Percentiles rank a stretch among this genome's conserved stretches.
Conservation (phyloP, 306 rosid genomes). For the Citrullus amarus region DNA sequence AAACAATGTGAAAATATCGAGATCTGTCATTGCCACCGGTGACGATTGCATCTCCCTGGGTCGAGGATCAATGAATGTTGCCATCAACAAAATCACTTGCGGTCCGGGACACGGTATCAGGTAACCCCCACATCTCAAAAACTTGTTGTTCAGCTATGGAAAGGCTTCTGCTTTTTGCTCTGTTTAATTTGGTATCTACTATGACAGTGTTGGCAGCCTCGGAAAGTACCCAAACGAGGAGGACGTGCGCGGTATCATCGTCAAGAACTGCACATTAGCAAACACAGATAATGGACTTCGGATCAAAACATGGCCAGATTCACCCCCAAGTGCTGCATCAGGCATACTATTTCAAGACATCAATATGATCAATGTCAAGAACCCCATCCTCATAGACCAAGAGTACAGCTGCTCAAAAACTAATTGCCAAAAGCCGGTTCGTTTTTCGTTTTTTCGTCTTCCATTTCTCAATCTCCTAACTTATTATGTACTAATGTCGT, state of each 20-base stretch:
- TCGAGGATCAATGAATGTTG: conserved; percentile 6
- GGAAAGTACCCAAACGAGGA: conserved; percentile 22
- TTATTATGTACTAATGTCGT: background rate
- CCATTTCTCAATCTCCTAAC: background rate
- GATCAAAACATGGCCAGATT: conserved; percentile 38
- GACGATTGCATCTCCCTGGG: conserved; percentile 33
- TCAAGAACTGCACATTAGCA: conserved; percentile 21
- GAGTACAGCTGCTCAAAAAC: conserved; percentile 21
- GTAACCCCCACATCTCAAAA: background rate
- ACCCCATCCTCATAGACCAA: conserved; percentile 41
- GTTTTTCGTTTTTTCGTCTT: background rate
- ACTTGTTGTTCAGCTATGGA: too few species aligned
- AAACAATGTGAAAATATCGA: conserved; percentile 25
- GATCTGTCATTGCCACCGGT: conserved; percentile 26
- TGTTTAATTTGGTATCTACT: background rate
- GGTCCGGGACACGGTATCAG: conserved; percentile 22
- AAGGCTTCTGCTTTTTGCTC: background rate
- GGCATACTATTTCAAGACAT: conserved; percentile 25
- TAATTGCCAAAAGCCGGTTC: conserved; percentile 6
- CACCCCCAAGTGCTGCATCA: conserved; percentile 11
- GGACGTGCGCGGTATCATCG: conserved; percentile 9
- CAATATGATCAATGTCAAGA: conserved; percentile 19
- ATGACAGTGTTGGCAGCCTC: conserved; percentile 13
- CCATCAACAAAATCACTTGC: conserved; percentile 6
- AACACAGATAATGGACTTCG: conserved; percentile 28